Base-by-base conservation (phyloP, 495 filamentous ascomycete species). In the Penicillium cataractarum region DNA sequence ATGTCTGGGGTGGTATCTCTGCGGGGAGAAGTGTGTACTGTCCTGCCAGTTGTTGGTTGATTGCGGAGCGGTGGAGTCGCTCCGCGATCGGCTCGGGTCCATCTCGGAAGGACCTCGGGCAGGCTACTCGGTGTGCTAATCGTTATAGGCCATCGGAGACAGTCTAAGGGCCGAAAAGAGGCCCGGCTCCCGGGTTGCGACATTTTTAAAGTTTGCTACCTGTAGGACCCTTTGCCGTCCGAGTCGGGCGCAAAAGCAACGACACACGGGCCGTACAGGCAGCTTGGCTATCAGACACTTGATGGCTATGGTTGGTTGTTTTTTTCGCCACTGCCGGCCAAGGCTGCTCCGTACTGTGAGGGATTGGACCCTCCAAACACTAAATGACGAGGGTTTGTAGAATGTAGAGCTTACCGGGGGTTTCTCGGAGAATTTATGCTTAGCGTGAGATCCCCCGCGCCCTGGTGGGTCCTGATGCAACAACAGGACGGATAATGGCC, bases 71-170 rank as follows among this genome's bases (percentile, higher is more conserved):
- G 44, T 26, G 44, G 49, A 24, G 49, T n/a, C 6, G 8, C 49
- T 52, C 49, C 49, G 4, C 49, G 49, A 52, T 52, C 29, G 27
- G n/a, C 13, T 32, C 49, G 49, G 49, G 8, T 19, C 8, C 12
- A 52, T 52, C 29, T 52, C 49, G 49, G 49, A 32, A n/a, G n/a
- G 15, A 31, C 17, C 29, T 52, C 49, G 35, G 49, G 49, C 7
- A 31, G 9, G 26, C 13, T 1, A 2, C 6, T 52, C 49, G 49
- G 49, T 27, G 15, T 7, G 24, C 49, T 5, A 10, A 52, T 12
- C 13, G 3, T 32, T 8, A 9, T 32, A n/a, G 29, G 15, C 49
- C 7, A 29, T 52, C 49, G 21, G 24, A 26, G 21, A 13, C 19
- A 49, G 4, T 9, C 21, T 13, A 4, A 24, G 17, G 44, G 3